These are phyloP conservation scores for Colletotrichum australisinense DNA, from an alignment of 2,329 filamentous ascomycete species.

Conservation along the genomic window DNA sequence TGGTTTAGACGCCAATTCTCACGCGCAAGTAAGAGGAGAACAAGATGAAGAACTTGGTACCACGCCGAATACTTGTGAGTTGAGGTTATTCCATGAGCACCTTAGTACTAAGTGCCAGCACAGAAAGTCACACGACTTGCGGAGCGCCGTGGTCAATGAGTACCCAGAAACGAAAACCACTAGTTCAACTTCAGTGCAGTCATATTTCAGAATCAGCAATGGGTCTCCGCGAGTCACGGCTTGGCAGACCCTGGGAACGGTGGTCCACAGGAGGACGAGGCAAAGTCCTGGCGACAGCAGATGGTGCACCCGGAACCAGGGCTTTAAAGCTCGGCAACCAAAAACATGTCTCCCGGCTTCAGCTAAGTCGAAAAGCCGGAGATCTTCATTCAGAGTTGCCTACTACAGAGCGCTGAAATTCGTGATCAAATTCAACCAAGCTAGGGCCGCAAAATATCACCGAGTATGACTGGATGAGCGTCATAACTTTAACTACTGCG, in stretches of 20 bases:
- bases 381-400: constrained; percentile 3
- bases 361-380: background rate
- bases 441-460: background rate
- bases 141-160: no score
- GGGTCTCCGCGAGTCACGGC: constrained; percentile 9
- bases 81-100: no score
- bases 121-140: no score
- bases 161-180: no score
- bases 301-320: background rate
- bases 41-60: no score
- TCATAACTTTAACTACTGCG: constrained; percentile 8
- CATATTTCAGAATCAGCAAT: background rate
- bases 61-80: no score
- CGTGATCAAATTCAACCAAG: background rate
- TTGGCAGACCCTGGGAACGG: background rate
- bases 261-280: background rate
- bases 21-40: no score
- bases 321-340: background rate
- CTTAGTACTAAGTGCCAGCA: no score
- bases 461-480: background rate
- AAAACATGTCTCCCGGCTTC: background rate
- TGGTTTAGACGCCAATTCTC: no score
- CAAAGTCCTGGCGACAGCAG: background rate
- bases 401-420: background rate
- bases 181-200: background rate